Evolutionary conservation across 495 filamentous ascomycete genomes (phyloP).

Genomic region (Cudoniella acicularis): DNA sequence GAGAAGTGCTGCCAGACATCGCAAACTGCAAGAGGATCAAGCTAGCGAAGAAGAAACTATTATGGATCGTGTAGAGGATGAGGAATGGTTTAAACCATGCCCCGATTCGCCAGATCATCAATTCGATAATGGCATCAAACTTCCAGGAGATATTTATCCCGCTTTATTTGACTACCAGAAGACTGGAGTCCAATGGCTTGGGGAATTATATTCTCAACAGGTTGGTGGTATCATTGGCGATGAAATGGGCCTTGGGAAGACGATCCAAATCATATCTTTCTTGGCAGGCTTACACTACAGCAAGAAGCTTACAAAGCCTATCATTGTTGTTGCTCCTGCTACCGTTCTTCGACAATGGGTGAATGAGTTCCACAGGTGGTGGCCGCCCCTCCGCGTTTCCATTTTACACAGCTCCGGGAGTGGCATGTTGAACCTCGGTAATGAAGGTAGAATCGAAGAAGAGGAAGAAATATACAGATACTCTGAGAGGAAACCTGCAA

Average conservation of each 20-base stretch:
- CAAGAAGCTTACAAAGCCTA: conserved; percentile 73
- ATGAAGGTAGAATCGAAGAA: conserved; percentile 69
- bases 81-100: conserved; percentile 85
- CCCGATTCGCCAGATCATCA: conserved; percentile 70
- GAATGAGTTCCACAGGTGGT: conserved; percentile 96
- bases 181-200: conserved; percentile 94
- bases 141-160: conserved; percentile 89
- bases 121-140: conserved; percentile 68
- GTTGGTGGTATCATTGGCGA: conserved; percentile 95
- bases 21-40: conserved; percentile 31
- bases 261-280: conserved; percentile 89
- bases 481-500: conserved; percentile 35
- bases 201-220: conserved; percentile 81
- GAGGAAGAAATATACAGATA: conserved; percentile 44
- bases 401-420: conserved; percentile 94
- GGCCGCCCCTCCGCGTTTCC: conserved; percentile 90
- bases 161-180: conserved; percentile 94
- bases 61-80: conserved; percentile 35
- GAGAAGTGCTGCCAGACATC: conserved; percentile 50
- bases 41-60: conserved; percentile 27
- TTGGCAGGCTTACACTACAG: conserved; percentile 89
- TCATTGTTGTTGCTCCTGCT: conserved; percentile 86
- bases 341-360: conserved; percentile 97
- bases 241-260: conserved; percentile 98
- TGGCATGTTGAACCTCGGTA: conserved; percentile 81